phyloP scores from a whole-genome alignment of 352 stramenopile species.

The Globisporangium middletonii region DNA sequence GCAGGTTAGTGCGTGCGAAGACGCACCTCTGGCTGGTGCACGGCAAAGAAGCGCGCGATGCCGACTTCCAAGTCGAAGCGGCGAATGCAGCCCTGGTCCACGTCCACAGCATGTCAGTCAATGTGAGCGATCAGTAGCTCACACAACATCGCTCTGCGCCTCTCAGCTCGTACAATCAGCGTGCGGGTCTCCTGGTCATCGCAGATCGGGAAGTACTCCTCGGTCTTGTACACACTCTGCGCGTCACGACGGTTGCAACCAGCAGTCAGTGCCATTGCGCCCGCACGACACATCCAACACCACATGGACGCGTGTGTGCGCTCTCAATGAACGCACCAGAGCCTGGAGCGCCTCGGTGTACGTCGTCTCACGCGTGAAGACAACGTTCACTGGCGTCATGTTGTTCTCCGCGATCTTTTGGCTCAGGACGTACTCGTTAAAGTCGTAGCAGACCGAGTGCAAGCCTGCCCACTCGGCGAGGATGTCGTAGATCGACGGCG shows the following conservation, averaged over 20 bases:
- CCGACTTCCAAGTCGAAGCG: constrained; percentile 74
- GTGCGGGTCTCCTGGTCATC: constrained; percentile 43
- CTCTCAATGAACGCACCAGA: constrained; percentile 27
- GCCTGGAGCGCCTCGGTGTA: constrained; percentile 64
- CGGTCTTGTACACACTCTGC: constrained; percentile 66
- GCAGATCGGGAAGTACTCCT: constrained; percentile 79
- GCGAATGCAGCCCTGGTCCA: constrained; percentile 48
- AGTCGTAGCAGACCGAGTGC: constrained; percentile 79
- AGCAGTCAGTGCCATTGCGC: not conserved
- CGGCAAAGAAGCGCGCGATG: constrained; percentile 66
- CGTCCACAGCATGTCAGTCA: not conserved
- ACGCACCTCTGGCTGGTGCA: constrained; percentile 51
- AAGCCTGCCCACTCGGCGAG: constrained; percentile 69
- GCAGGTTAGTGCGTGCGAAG: not conserved
- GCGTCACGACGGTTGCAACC: not conserved
- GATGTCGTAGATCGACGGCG: constrained; percentile 84
- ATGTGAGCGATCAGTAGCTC: too few species aligned
- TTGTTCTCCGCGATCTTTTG: constrained; percentile 58
- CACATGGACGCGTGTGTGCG: not conserved
- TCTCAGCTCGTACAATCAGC: constrained; percentile 34
- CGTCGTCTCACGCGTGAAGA: constrained; percentile 71
- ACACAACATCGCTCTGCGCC: not conserved
- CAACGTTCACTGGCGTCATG: constrained; percentile 45
- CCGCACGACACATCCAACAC: not conserved
- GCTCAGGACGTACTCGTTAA: constrained; percentile 71